Evolutionary conservation across 1,284 basidiomycete genomes (phyloP).

Genomic region (Cronartium quercuum): DNA sequence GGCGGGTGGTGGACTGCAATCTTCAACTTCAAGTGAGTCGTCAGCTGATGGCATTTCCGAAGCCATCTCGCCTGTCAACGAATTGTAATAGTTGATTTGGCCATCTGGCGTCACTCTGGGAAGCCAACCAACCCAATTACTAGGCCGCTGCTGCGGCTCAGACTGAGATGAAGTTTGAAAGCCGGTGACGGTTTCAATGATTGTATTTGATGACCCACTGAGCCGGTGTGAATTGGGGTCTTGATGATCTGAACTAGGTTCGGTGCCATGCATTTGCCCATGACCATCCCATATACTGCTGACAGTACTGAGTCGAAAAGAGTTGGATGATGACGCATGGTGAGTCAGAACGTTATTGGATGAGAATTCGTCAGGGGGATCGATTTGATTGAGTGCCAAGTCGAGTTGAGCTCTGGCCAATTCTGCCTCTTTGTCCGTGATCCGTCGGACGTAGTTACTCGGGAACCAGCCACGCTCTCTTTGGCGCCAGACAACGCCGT

Average conservation of each 20-base stretch:
- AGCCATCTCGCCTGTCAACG: conserved; percentile 76
- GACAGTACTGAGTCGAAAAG: conserved; percentile 6
- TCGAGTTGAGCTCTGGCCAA: conserved; percentile 48
- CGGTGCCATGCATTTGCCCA: background rate
- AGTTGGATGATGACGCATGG: background rate
- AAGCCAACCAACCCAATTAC: conserved; percentile 45
- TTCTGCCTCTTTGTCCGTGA: conserved; percentile 65
- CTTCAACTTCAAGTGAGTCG: conserved; percentile 13
- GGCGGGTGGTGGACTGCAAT: background rate
- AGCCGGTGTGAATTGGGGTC: background rate
- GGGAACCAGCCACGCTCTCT: conserved; percentile 95
- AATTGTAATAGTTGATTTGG: conserved; percentile 89
- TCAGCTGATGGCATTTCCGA: conserved; percentile 64
- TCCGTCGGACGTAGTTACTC: conserved; percentile 80
- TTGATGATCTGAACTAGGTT: background rate
- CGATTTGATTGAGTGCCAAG: background rate
- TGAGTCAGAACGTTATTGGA: conserved; percentile 6
- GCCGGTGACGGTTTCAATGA: background rate
- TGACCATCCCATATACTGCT: background rate
- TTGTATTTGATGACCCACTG: background rate
- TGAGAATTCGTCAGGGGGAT: background rate
- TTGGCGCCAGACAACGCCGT: conserved; percentile 67
- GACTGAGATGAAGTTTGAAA: conserved; percentile 1
- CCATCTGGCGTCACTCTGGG: conserved; percentile 42
- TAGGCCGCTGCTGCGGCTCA: conserved; percentile 8